Conservation (phyloP, 768 basidiomycete genomes). For the Chalciporus piperatus region DNA sequence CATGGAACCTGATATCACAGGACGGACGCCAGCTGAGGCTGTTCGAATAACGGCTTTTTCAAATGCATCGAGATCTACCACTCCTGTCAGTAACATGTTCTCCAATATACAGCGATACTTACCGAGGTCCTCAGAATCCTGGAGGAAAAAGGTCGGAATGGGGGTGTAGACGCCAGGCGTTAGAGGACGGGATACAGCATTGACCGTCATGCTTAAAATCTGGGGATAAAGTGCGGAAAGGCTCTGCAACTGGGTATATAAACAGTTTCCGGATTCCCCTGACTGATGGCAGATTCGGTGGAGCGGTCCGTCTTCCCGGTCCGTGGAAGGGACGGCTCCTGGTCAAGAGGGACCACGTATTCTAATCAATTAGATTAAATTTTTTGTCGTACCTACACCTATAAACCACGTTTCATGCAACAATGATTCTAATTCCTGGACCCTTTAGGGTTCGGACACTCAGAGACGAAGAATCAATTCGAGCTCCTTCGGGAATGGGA, state of each 20-base stretch:
- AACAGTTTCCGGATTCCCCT: neutral
- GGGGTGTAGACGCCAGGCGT: conserved; percentile 81
- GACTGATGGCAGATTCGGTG: neutral
- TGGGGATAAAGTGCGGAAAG: neutral
- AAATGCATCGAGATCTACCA: conserved; percentile 60
- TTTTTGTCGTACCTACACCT: too few relatives aligned
- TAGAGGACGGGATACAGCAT: conserved; percentile 49
- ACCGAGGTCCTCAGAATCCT: conserved; percentile 81
- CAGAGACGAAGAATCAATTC: too few relatives aligned
- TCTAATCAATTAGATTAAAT: too few relatives aligned
- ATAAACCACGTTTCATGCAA: too few relatives aligned
- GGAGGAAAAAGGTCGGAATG: conserved; percentile 81
- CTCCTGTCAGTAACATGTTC: conserved; percentile 2
- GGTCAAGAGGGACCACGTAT: too few relatives aligned
- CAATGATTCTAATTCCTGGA: too few relatives aligned
- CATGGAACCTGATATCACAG: conserved; percentile 79
- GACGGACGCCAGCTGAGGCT: conserved; percentile 66
- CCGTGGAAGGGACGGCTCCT: neutral
- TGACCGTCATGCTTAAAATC: conserved; percentile 37
- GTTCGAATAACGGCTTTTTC: conserved; percentile 62
- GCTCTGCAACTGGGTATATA: conserved; percentile 11
- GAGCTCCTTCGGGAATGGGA: too few relatives aligned
- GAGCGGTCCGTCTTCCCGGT: conserved; percentile 7
- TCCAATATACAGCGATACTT: conserved; percentile 24
- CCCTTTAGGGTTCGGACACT: too few relatives aligned